Evolutionary conservation across 1,284 basidiomycete species (phyloP).

Genomic region (Cystobasidium sp.): DNA sequence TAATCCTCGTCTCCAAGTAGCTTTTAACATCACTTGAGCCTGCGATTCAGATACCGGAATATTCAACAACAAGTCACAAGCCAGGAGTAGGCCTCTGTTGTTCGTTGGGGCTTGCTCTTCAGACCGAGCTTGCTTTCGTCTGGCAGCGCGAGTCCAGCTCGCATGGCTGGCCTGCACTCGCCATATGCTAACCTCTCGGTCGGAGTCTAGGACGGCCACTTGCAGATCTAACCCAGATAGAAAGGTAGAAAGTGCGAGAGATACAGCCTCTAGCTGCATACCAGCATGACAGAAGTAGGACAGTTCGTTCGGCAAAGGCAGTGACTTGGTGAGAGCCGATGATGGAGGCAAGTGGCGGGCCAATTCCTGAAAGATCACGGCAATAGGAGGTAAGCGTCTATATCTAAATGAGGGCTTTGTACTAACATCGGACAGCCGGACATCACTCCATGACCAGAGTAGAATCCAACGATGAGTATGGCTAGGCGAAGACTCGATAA

Average conservation of each 20-base stretch:
- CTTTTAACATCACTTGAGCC: slow-evolving; percentile 1
- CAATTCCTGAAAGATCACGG: neutral
- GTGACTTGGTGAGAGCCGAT: slow-evolving; percentile 23
- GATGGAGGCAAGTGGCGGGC: slow-evolving; percentile 3
- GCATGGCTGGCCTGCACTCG: slow-evolving; percentile 6
- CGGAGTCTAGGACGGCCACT: neutral
- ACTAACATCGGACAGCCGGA: slow-evolving; percentile 75
- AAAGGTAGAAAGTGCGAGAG: neutral
- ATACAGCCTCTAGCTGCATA: neutral
- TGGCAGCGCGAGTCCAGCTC: slow-evolving; percentile 41
- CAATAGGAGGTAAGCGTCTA: too few relatives aligned
- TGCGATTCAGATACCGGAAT: neutral
- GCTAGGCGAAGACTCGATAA: slow-evolving; percentile 81
- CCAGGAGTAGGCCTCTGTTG: neutral
- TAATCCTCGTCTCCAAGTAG: slow-evolving; percentile 25
- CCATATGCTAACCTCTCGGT: neutral
- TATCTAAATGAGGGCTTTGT: slow-evolving; percentile 1
- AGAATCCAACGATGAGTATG: slow-evolving; percentile 86
- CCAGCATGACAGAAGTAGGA: slow-evolving; percentile 10
- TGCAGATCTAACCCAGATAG: neutral
- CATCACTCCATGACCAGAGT: slow-evolving; percentile 74
- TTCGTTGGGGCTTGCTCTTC: neutral
- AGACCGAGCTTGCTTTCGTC: neutral
- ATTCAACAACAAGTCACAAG: slow-evolving; percentile 1
- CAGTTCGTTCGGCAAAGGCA: slow-evolving; percentile 26